phyloP scores from a whole-genome alignment of 1,139 yeast genomes.

The Dujonia santamariae region DNA sequence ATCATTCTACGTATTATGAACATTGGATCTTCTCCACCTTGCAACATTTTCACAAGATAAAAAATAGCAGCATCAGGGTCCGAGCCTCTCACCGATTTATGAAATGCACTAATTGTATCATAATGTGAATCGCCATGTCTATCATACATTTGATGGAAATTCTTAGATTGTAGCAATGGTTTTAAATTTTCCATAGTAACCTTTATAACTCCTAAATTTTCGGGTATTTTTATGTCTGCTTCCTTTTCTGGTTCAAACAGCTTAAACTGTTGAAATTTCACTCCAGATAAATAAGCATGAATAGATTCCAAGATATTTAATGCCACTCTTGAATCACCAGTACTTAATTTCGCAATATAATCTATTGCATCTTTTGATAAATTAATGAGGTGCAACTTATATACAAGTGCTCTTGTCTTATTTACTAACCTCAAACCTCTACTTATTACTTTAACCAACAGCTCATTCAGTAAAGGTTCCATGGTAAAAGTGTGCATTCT shows the following conservation, averaged over 20 bases:
- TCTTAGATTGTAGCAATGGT: slow-evolving; percentile 33
- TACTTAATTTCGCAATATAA: slow-evolving; percentile 73
- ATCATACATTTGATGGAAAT: slow-evolving; percentile 70
- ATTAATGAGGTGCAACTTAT: slow-evolving; percentile 44
- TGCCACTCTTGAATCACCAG: slow-evolving; percentile 88
- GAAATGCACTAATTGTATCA: slow-evolving; percentile 92
- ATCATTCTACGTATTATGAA: slow-evolving; percentile 92
- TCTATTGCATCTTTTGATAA: slow-evolving; percentile 57
- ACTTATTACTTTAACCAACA: slow-evolving; percentile 56
- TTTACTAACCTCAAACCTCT: slow-evolving; percentile 65
- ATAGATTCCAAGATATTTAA: slow-evolving; percentile 65
- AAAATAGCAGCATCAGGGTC: slow-evolving; percentile 88
- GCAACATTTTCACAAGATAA: slow-evolving; percentile 81
- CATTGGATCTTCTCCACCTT: slow-evolving; percentile 91
- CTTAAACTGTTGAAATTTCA: slow-evolving; percentile 19
- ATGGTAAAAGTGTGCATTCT: slow-evolving; percentile 85
- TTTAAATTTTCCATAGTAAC: slow-evolving; percentile 35
- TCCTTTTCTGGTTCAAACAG: slow-evolving; percentile 16
- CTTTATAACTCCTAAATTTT: slow-evolving; percentile 26
- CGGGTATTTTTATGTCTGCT: slow-evolving; percentile 15
- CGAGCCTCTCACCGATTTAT: slow-evolving; percentile 84
- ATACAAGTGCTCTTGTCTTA: slow-evolving; percentile 45
- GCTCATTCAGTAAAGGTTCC: slow-evolving; percentile 55
- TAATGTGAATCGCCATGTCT: slow-evolving; percentile 89
- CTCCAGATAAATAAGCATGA: slow-evolving; percentile 40